Evolutionary conservation across 805 yeast genomes (phyloP), one percentile per base, ranked within the genome.

Genomic region (Hanseniaspora singularis): DNA sequence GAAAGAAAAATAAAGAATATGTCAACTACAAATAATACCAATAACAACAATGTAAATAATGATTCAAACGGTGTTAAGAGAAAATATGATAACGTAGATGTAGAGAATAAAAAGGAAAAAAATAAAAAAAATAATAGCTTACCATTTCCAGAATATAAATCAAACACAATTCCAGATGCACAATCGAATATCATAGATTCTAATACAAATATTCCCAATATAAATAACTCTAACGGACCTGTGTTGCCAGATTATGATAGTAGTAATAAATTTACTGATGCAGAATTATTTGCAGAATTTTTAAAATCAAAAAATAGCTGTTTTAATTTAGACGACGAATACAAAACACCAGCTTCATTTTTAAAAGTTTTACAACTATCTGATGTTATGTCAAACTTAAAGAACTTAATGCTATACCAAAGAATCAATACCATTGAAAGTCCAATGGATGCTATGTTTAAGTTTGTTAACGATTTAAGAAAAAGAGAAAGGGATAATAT

Each of bases 341-440:
- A 31, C 51, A 94, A 94, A 0, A 61, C 81, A 4, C 77, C 76
- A 46, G 77, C 73, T 43, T 71, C 71, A 33, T 77, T 83, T 6
- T 72, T 83, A 75, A 65, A 89, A 50, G 69, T 79, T 19, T 62
- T 85, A 64, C 89, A 83, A 59, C 74, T 82, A 4, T 73, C 86
- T 34, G 92, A 84, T 60, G 79, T 80, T 9, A 81, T 86, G 85
- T 70, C 86, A 0, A 74, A 76, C 51, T 67, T 85, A 52, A 71
- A 73, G 47, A 77, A 81, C 5, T 63, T 86, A 47, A 77, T 83
- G 76, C 65, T 69, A 10, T 75, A 69, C 53, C 71, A 82, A 9
- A 64, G 66, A 49, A 61, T 69, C 6, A 65, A 66, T 27, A 68
- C 73, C 22, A 67, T 72, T 3, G 60, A 60, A 5, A 72, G 79